A percentile compares a stretch with the other conserved stretches of the same genome.
Evolutionary conservation across 495 filamentous ascomycete species (phyloP).

Genomic region (Niebla homalea): DNA sequence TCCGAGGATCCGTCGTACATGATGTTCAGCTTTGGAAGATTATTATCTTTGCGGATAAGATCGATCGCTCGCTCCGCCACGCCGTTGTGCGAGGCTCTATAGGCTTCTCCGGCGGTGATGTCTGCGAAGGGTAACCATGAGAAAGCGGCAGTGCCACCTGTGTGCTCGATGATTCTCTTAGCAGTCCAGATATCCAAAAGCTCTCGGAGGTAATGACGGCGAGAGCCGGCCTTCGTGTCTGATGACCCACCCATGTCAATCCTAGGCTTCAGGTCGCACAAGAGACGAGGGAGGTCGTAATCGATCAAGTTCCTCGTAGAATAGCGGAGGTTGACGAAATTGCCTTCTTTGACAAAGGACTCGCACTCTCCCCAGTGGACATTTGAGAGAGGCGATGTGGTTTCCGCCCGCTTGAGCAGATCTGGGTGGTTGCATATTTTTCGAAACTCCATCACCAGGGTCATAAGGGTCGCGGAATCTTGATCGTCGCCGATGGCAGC

Average conservation of each 20-base stretch:
- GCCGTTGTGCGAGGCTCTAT: slow-evolving; percentile 47
- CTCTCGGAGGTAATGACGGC: slow-evolving; percentile 55
- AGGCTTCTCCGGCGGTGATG: slow-evolving; percentile 56
- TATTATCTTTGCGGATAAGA: slow-evolving; percentile 30
- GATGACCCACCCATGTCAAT: slow-evolving; percentile 62
- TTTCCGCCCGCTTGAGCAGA: slow-evolving; percentile 89
- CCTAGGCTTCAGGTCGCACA: slow-evolving; percentile 64
- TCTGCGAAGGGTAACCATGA: slow-evolving; percentile 86
- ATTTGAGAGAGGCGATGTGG: slow-evolving; percentile 68
- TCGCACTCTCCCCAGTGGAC: slow-evolving; percentile 85
- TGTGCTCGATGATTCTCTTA: slow-evolving; percentile 54
- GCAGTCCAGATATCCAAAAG: slow-evolving; percentile 83
- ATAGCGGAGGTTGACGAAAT: slow-evolving; percentile 65
- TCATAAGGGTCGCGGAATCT: slow-evolving; percentile 94
- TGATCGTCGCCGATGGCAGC: slow-evolving; percentile 86
- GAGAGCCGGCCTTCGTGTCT: slow-evolving; percentile 65
- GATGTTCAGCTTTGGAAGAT: slow-evolving; percentile 40
- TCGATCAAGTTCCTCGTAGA: slow-evolving; percentile 79
- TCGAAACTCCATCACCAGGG: slow-evolving; percentile 98
- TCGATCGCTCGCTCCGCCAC: slow-evolving; percentile 52
- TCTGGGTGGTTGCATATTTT: slow-evolving; percentile 99
- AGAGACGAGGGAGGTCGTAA: slow-evolving; percentile 64
- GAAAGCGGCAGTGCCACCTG: slow-evolving; percentile 50
- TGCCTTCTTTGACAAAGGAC: slow-evolving; percentile 82
- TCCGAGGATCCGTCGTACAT: slow-evolving; percentile 50